Evolutionary conservation across 1,284 basidiomycete species (phyloP), one percentile per base, ranked within the genome.

Genomic region (Cryptococcus sp.): DNA sequence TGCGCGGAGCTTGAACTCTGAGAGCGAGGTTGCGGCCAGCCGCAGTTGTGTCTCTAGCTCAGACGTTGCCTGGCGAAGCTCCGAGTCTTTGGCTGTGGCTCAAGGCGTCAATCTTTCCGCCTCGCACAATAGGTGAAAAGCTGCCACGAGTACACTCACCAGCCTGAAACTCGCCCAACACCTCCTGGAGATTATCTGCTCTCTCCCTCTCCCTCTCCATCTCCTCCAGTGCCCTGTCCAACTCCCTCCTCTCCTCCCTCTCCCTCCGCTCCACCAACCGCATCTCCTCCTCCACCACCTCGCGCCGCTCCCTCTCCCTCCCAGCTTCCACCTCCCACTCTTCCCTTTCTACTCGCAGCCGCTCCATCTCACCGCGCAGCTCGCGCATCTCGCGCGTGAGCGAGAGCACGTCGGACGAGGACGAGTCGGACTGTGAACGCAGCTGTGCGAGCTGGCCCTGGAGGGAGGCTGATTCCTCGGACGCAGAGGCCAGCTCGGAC

Each of bases 101-200:
- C 4, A 21, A 18, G 44, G 51, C 23, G n/a, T 56, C 46, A 59
- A 54, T 40, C 21, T 11, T 36, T 11, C 36, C n/a, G 24, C n/a
- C 20, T 50, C 21, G 15, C 36, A 21, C 21, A 11, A 21, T 12
- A 6, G 12, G 21, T 43, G 5, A 40, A 21, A 42, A 8, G 43
- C 16, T 12, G 9, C 33, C 18, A 35, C 21, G 6, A 18, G 23
- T n/a, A 3, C 2, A 72, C 86, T 65, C 67, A 94, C 92, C 86
- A 57, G 85, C 80, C 79, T 98, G 92, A 76, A 98, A 97, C 76
- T 98, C 96, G 71, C 91, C 87, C 59, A 99, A 78, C 1, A 98
- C 94, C 7, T 88, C 87, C 74, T 97, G 91, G 55, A 99, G 77
- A 73, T 98, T 96, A 2, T 78, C 79, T 1, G 87, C 84, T 65